Base-by-base conservation (phyloP, 345 rosid genomes). In the Populus nigra region DNA sequence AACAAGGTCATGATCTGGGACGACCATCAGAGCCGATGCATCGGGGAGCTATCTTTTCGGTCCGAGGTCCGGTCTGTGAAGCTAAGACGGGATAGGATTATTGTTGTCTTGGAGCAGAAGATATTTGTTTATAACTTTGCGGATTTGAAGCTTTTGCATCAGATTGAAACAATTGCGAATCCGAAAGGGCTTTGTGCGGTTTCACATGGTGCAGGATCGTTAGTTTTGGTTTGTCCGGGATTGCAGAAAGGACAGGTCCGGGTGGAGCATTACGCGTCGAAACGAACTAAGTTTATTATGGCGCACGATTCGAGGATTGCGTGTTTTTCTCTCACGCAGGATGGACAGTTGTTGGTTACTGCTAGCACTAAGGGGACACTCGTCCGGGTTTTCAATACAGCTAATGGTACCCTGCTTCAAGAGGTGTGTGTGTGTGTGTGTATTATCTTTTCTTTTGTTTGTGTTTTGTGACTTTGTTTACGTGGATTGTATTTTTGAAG, bases 1-100 rank as follows among this genome's bases (percentile, higher is more conserved):
- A 93, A 85, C n/a, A 95, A 91, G 85, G 96, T 91, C 25, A 91
- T 95, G 96, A 89, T 95, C 68, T 95, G 99, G 99, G 99, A 95
- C 67, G 98, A 95, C 69, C 96, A 93, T 68, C 96, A 89, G 78
- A 85, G 94, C 43, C 88, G 94, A 23, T 93, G 96, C 81, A 89
- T 92, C 43, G 97, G 97, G 0, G 99, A 95, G 84, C 92, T 95
- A 29, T 87, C 96, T 4, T 95, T 95, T 72, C 85, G 99, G 83
- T 92, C 99, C 1, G 97, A 88, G 80, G 98, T 95, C 25, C 85
- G 96, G 67, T 83, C 98, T 1, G 95, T 95, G 17, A 85, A 92
- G 78, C 90, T 95, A 4, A 86, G 97, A 38, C 87, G 96, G 38
- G 98, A 92, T 81, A 84, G 97, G 73, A 91, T 93, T 29, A 65